Evolutionary conservation across 2,329 filamentous ascomycete genomes (phyloP), one percentile per base, ranked within the genome.

Genomic region (Colletotrichum eremochloae): DNA sequence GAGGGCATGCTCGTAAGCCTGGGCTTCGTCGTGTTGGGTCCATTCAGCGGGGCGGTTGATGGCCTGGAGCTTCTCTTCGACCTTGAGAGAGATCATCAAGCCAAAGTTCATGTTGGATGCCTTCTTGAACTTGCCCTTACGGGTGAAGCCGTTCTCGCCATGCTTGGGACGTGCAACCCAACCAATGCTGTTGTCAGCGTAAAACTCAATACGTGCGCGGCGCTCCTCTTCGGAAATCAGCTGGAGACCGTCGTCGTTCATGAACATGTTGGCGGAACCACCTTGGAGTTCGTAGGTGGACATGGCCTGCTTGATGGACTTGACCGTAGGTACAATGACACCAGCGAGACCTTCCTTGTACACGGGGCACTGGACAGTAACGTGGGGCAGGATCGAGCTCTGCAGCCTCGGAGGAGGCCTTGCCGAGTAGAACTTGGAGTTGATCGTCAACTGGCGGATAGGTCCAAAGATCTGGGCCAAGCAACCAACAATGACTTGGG

Each of bases 331-430:
- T 29, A 87, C 88, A 77, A 95, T 95, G 80, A 97, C 94, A 73
- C 86, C 89, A 46, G 84, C 84, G 3, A 97, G 86, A 75, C 94
- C 93, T 80, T 97, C 94, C 81, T 96, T 96, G 84, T 96, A 97
- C 0, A 97, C 93, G 5, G 94, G 94, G 80, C 93, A 95, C 79
- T 97, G 94, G 53, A 97, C 93, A 3, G 93, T 96, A 74, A 94
- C 86, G 78, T 94, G 93, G 2, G 92, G 93, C 20, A 95, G 86
- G 36, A 85, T 79, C 8, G 82, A 77, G 1, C 82, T 83, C 68
- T 88, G 87, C 38, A 95, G 81, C 60, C 92, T 86, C 29, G 88
- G 87, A 1, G 92, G 90, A 11, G 91, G 87, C n/a, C 87, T 85
- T 1, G 92, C 94, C 0, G 94, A 96, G 83, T 93, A 96, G 84